Base-by-base conservation (phyloP, 1,284 basidiomycete genomes). In the Cutaneotrichosporon sp. region DNA sequence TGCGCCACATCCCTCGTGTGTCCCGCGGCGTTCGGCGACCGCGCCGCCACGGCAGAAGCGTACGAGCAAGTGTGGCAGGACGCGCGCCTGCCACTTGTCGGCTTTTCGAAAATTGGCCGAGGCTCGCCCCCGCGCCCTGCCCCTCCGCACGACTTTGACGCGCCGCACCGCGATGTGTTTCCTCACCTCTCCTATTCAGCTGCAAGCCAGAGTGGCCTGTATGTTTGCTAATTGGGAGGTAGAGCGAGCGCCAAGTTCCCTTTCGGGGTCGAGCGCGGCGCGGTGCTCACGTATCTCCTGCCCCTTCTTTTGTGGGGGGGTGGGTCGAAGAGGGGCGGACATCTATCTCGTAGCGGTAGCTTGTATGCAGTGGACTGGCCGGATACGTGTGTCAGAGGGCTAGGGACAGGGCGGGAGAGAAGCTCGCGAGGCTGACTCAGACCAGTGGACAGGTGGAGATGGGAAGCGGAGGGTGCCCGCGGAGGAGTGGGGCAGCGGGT, bases 291-390 rank as follows among this genome's bases (percentile, higher is more conserved):
- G 76, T 78, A 78, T 78, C 76, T 78, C 76, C 76, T 62, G 74
- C 69, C 68, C 62, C 64, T 68, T 76, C 70, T 74, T 34, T 54
- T 38, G 72, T 78, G 75, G 75, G 65, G 73, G 69, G 71, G 69
- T 73, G 71, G 76, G 76, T 78, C 76, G 76, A 76, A 78, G 73
- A 72, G 68, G 74, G 72, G 73, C 75, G 63, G 24, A 77, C 72
- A 77, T 59, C 43, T 51, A 50, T 27, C 31, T 34, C 18, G 24
- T 24, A 33, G 16, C 18, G 5, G 3, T 20, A 7, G 25, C 24
- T 24, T 47, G 25, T 22, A 24, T 42, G 36, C 14, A 42, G 36
- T 42, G 25, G n/a, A 18, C 11, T 42, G 38, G 16, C 16, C 8
- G 6, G 11, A 36, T 36, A 14, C 34, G 11, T 14, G 33, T 33